Base-by-base conservation (phyloP, 306 rosid species). In the Prinsepia uniflora region DNA sequence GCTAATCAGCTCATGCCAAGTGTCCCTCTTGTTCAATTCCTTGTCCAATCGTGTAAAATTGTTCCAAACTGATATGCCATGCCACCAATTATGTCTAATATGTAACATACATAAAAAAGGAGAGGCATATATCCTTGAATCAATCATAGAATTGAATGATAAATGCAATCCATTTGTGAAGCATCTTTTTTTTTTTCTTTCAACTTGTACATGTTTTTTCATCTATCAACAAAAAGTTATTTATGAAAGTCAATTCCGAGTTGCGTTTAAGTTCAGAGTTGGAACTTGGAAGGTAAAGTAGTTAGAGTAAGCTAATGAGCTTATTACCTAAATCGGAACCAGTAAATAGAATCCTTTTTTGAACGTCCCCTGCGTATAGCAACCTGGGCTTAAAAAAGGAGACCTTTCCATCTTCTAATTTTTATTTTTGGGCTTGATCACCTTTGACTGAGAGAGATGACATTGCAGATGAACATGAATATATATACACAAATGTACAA, bases 41-140 rank as follows among this genome's bases (percentile, higher is more conserved):
- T 19, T 72, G 79, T 76, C 68, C 71, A 15, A 75, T 61, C 60
- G 34, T 68, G 39, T 62, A 57, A 20, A 70, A 65, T 67, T 53
- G 63, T 57, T 66, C 71, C 57, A 50, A 65, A 58, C 22, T n/a
- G 6, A 24, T 30, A n/a, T 57, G 6, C n/a, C n/a, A n/a, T 10
- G 36, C 60, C 41, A 41, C 6, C n/a, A n/a, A n/a, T n/a, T n/a
- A 8, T 7, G 34, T 41, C 5, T 9, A 63, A 17, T 41, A 65
- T 73, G 71, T 53, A 64, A 34, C 71, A 15, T 48, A 2, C 8
- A n/a, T n/a, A n/a, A n/a, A n/a, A n/a, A 42, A 17, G 6, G n/a
- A 19, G 50, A 62, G 18, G 39, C 63, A 39, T 52, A 69, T 50
- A n/a, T 63, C 48, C 50, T 41, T 42, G 14, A 11, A 18, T 34